Evolutionary conservation across 2,329 filamentous ascomycete genomes (phyloP).

Genomic region (Apiospora malaysiana): DNA sequence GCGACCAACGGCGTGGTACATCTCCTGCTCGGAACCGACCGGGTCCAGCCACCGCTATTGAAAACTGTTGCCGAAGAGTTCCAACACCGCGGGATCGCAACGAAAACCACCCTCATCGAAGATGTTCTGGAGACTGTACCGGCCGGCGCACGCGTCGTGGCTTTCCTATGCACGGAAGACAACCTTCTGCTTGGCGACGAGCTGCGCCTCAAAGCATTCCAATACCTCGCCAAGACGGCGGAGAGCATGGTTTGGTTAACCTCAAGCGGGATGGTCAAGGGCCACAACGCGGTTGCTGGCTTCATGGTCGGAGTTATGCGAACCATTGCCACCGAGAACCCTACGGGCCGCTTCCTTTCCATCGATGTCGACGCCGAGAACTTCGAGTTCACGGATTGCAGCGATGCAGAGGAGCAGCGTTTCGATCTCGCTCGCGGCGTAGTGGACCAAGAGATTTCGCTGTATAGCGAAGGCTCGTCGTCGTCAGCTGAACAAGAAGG

Average conservation of each 20-base stretch:
- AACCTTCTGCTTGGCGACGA: slow-evolving; percentile 20
- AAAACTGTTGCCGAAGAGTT: background rate
- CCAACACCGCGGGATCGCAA: background rate
- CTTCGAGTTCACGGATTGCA: slow-evolving; percentile 17
- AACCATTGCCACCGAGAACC: slow-evolving; percentile 35
- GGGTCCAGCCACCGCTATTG: slow-evolving; percentile 14
- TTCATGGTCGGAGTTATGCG: slow-evolving; percentile 35
- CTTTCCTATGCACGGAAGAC: slow-evolving; percentile 22
- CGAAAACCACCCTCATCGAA: slow-evolving; percentile 5
- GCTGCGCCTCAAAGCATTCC: slow-evolving; percentile 24
- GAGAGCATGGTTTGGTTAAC: slow-evolving; percentile 30
- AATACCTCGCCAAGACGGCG: slow-evolving; percentile 27
- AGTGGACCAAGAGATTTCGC: slow-evolving; percentile 26
- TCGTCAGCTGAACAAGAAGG: background rate
- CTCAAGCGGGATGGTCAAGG: slow-evolving; percentile 30
- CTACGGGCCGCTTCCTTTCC: slow-evolving; percentile 28
- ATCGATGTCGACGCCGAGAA: slow-evolving; percentile 31
- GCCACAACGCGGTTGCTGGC: slow-evolving; percentile 30
- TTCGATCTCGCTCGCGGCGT: slow-evolving; percentile 28
- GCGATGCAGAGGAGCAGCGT: background rate
- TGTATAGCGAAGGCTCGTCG: slow-evolving; percentile 8
- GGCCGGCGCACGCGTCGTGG: slow-evolving; percentile 22
- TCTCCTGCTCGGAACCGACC: slow-evolving; percentile 9
- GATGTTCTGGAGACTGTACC: slow-evolving; percentile 19
- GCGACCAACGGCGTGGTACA: slow-evolving; percentile 4